Evolutionary conservation across 116 monocot species (phyloP), one percentile per base, ranked within the genome.

Genomic region (Cymodocea nodosa): DNA sequence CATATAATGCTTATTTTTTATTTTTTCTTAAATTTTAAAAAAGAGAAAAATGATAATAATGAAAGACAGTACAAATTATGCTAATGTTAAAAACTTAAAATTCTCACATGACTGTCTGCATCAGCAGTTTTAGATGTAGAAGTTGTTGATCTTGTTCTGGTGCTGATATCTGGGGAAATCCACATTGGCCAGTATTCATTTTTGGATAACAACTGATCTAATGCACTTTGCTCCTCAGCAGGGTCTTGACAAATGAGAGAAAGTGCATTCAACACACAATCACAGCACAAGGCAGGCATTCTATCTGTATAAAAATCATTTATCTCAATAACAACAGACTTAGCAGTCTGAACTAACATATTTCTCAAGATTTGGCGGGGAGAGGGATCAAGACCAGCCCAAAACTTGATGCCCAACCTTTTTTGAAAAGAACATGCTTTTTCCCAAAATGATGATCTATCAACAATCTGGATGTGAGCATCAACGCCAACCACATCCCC

Each of bases 141-240:
- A 18, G 54, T 59, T 58, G 72, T 73, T 34, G 66, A 70, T 66
- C 68, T 73, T 56, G 23, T 68, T 56, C 67, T 74, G 73, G 56
- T 39, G 50, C 59, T 44, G n/a, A 60, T 57, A 55, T 50, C 4
- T 76, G 82, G 86, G 49, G 50, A 53, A 61, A 78, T 77, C 98
- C 92, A 98, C 35, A 86, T 56, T 25, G 92, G 81, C 98, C 92
- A 98, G 64, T 75, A 83, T 61, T 77, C 70, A 18, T 77, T 72
- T 52, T 81, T 78, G 35, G 69, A 72, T 58, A 98, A 73, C 54
- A 98, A 71, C 63, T 80, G 77, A 66, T 88, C 89, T 64, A 98
- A 73, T 23, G 80, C 55, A 49, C 0, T 63, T 64, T 98, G 98
- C 56, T 86, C 73, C 54, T 80, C 73, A 53, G 25, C 56, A 59